Evolutionary conservation across 1,284 basidiomycete genomes (phyloP).

Genomic region (Rhodotorula sp.): DNA sequence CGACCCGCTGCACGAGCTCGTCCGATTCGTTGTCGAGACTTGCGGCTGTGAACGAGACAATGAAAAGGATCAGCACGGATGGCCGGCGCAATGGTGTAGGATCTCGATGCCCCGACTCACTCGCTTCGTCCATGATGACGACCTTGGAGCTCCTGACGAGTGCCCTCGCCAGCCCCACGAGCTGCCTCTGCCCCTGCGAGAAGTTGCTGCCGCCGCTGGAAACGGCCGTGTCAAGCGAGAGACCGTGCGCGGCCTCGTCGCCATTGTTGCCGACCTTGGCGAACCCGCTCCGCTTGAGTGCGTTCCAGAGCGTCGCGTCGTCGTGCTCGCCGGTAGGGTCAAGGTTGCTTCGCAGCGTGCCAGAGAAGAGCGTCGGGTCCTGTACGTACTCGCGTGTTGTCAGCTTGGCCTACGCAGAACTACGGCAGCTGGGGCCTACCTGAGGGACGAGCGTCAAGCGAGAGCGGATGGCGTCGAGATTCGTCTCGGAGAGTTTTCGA

Average conservation of each 20-base stretch:
- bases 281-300: slow-evolving; percentile 45
- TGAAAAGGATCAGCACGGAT: too few species aligned
- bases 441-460: slow-evolving; percentile 71
- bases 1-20: slow-evolving; percentile 31
- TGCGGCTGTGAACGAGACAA: slow-evolving; percentile 33
- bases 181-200: slow-evolving; percentile 47
- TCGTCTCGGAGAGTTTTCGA: slow-evolving; percentile 82
- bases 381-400: slow-evolving; percentile 43
- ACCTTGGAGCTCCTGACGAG: slow-evolving; percentile 43
- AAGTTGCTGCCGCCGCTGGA: slow-evolving; percentile 32
- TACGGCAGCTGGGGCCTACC: background rate
- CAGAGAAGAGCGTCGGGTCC: slow-evolving; percentile 51
- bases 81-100: background rate
- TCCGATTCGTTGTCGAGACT: slow-evolving; percentile 41
- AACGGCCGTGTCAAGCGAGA: slow-evolving; percentile 30
- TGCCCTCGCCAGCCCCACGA: slow-evolving; percentile 50
- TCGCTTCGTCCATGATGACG: slow-evolving; percentile 39
- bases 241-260: too few species aligned
- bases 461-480: slow-evolving; percentile 74
- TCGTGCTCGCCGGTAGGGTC: slow-evolving; percentile 51
- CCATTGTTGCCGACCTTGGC: slow-evolving; percentile 3
- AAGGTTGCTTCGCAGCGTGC: slow-evolving; percentile 52
- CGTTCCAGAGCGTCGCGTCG: slow-evolving; percentile 49
- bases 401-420: slow-evolving; percentile 16
- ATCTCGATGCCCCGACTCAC: slow-evolving; percentile 6